Evolutionary conservation across 805 yeast genomes (phyloP).

Genomic region (Metschnikowia kofuensis): DNA sequence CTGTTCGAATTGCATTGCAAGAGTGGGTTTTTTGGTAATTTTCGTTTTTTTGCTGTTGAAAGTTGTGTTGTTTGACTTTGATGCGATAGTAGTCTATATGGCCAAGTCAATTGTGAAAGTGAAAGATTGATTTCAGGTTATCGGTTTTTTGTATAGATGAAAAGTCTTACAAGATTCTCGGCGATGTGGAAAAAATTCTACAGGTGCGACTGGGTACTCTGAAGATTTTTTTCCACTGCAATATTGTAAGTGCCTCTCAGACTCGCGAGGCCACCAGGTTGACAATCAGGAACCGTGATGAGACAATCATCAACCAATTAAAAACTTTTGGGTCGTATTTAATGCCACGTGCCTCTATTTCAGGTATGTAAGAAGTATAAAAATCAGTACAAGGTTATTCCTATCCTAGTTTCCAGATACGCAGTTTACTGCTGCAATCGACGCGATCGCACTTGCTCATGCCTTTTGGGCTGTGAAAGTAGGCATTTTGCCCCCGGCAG

Average conservation of each 20-base stretch:
- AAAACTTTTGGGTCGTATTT: no score
- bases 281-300: neutral
- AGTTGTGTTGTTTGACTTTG: neutral
- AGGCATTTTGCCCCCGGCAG: no score
- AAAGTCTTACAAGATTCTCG: neutral
- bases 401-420: neutral
- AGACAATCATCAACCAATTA: neutral
- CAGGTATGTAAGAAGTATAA: no score
- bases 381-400: neutral
- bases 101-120: neutral
- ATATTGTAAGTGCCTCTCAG: neutral
- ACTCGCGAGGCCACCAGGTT: neutral
- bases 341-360: no score
- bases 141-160: neutral
- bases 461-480: no score
- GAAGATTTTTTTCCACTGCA: neutral
- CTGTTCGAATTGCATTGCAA: constrained; percentile 11
- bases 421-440: neutral
- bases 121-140: neutral
- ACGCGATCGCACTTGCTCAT: neutral
- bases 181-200: constrained; percentile 11
- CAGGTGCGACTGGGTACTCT: constrained; percentile 4
- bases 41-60: neutral
- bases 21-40: neutral
- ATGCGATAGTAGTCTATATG: neutral